Evolutionary conservation across 2,329 filamentous ascomycete genomes (phyloP), one percentile per base, ranked within the genome.

Genomic region (Colletotrichum australisinense): DNA sequence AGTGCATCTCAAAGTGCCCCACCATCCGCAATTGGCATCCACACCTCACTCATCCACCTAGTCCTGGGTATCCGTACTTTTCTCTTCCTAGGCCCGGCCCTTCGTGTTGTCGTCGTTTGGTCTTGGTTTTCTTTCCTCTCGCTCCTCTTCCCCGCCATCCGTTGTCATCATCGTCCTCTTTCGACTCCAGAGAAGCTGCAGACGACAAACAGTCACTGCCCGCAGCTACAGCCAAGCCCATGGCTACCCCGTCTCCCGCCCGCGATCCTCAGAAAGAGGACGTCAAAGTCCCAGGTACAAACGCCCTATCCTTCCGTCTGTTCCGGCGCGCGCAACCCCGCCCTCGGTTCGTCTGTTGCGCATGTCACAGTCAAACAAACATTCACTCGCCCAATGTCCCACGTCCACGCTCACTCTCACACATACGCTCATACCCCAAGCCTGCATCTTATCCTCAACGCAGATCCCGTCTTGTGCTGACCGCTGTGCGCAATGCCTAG

Each of bases 1-100:
- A 59, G 57, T 62, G 52, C 52, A 65, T 49, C 42, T 49, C 42
- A 22, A 55, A 52, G 53, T 32, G 72, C 72, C 72, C 74, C 74
- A 74, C 74, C 64, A 75, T 75, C 67, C 72, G 72, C 72, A 75
- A 68, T 74, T 72, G 67, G 69, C 69, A 71, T 67, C 72, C 68
- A 67, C 71, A 38, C 72, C 68, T 63, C 71, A 38, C 42, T 49
- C 42, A 49, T 22, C 28, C 59, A 35, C 32, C 32, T 35, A n/a
- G 58, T 59, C 65, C 62, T 65, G 67, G 67, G 71, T 73, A 71
- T 62, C 71, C 56, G 35, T 70, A 70, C 71, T 73, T 71, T 73
- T 73, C 71, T 71, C 60, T 62, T 63, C 59, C 35, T 56, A 71
- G 56, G 67, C 67, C 60, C 67, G 62, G 65, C 67, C 42, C 42